Evolutionary conservation across 345 rosid genomes (phyloP).

Genomic region (Rhizophora mangle): DNA sequence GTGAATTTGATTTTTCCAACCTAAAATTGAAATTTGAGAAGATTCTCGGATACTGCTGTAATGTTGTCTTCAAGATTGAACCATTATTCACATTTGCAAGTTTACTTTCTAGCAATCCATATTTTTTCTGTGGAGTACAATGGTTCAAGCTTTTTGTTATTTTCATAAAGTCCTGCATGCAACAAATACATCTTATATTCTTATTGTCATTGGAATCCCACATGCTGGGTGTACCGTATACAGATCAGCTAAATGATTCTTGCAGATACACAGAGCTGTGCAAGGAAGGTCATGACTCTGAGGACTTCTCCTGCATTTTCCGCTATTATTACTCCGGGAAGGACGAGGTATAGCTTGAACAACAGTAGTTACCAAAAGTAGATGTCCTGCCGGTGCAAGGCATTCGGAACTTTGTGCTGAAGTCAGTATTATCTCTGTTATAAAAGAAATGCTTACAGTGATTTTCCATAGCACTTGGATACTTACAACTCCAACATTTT

Average conservation of each 20-base stretch:
- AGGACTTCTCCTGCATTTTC: slow-evolving; percentile 88
- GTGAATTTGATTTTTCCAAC: neutral
- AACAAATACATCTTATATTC: neutral
- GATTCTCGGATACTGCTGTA: no score
- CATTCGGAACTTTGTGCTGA: no score
- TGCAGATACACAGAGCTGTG: slow-evolving; percentile 67
- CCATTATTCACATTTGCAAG: neutral
- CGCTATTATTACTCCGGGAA: slow-evolving; percentile 65
- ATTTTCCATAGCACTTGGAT: no score
- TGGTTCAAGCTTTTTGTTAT: neutral
- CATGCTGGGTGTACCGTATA: neutral
- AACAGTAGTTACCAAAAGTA: no score
- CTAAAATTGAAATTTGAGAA: no score
- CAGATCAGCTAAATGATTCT: slow-evolving; percentile 6
- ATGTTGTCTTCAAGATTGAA: neutral
- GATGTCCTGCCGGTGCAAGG: no score
- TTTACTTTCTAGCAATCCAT: no score
- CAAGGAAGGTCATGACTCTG: slow-evolving; percentile 54
- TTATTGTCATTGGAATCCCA: neutral
- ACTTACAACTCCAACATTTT: no score
- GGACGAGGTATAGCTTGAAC: slow-evolving; percentile 34
- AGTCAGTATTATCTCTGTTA: no score
- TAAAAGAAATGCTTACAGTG: no score
- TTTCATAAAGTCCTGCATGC: neutral
- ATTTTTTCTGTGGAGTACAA: no score